Evolutionary conservation across 768 basidiomycete species (phyloP).

Genomic region (Xerocomus potaroensis): DNA sequence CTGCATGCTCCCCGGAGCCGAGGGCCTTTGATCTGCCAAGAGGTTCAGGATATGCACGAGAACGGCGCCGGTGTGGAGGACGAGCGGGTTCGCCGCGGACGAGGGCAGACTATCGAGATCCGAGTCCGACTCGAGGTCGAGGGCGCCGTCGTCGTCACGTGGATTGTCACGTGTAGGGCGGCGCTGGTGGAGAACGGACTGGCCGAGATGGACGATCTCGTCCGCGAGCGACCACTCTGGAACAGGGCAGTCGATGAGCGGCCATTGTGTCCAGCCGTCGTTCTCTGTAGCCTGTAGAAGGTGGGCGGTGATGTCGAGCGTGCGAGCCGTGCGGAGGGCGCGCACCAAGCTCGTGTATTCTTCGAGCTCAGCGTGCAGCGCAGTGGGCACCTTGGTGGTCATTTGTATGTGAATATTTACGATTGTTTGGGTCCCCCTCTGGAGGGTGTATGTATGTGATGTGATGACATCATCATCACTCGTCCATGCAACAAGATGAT

Average conservation of each 20-base stretch:
- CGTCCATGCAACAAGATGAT: too few species aligned
- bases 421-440: slow-evolving; percentile 5
- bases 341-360: slow-evolving; percentile 66
- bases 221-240: slow-evolving; percentile 73
- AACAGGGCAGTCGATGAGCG: slow-evolving; percentile 60
- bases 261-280: slow-evolving; percentile 76
- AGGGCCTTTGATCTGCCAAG: slow-evolving; percentile 53
- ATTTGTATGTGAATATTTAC: slow-evolving; percentile 1
- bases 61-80: slow-evolving; percentile 39
- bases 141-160: slow-evolving; percentile 16
- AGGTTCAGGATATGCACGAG: slow-evolving; percentile 51
- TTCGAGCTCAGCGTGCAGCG: slow-evolving; percentile 58
- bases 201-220: slow-evolving; percentile 52
- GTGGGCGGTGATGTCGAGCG: slow-evolving; percentile 54
- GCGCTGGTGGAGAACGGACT: slow-evolving; percentile 33
- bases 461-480: slow-evolving; percentile 14
- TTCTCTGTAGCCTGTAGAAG: slow-evolving; percentile 29
- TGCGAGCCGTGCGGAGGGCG: slow-evolving; percentile 50
- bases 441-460: neutral
- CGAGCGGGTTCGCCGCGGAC: slow-evolving; percentile 34
- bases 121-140: slow-evolving; percentile 24
- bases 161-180: too few species aligned
- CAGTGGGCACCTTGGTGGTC: slow-evolving; percentile 39
- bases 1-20: slow-evolving; percentile 56
- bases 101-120: slow-evolving; percentile 29